Evolutionary conservation across 768 basidiomycete species (phyloP), one percentile per base, ranked within the genome.

Genomic region (Lentinula sp.): DNA sequence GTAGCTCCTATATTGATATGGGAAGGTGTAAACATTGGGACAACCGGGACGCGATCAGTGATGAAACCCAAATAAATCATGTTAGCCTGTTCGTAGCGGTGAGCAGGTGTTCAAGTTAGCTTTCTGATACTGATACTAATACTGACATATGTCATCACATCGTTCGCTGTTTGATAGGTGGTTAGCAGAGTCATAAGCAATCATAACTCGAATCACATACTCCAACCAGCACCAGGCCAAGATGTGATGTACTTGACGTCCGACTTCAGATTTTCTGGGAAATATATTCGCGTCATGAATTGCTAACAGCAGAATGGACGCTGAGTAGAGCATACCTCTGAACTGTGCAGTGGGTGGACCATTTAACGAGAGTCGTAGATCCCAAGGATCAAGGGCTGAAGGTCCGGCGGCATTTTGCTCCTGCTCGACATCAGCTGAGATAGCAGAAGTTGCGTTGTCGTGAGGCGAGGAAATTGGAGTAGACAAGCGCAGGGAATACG

Each of bases 191-290:
- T 3, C 32, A n/a, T 49, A 28, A 23, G 41, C 15, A 49, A 28
- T 45, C 28, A 9, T 64, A 18, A 46, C 2, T 60, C 13, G 41
- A 33, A 46, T 52, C 35, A 79, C 84, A 65, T 68, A 85, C 84
- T 89, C 88, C 88, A 91, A 43, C 89, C 89, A n/a, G 88, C 87
- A 41, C 85, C 84, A 43, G 85, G 76, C 87, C 87, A 91, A 13
- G 86, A 86, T 1, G 87, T 85, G 61, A 91, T 82, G 64, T 90
- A 91, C 63, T 85, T 78, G 4, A 74, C 74, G 60, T 87, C 82
- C 18, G 80, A 72, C 15, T 78, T 80, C 39, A 91, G 72, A 64
- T 89, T 90, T 64, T 88, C 88, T 87, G 52, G 6, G n/a, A 46
- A 37, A 28, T 18, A 7, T 50, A 28, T 28, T 28, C 3, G 28